Percentiles rank a stretch among this genome's conserved stretches.
Evolutionary conservation across 495 filamentous ascomycete genomes (phyloP).

Genomic region (Penicillium tannophilum): DNA sequence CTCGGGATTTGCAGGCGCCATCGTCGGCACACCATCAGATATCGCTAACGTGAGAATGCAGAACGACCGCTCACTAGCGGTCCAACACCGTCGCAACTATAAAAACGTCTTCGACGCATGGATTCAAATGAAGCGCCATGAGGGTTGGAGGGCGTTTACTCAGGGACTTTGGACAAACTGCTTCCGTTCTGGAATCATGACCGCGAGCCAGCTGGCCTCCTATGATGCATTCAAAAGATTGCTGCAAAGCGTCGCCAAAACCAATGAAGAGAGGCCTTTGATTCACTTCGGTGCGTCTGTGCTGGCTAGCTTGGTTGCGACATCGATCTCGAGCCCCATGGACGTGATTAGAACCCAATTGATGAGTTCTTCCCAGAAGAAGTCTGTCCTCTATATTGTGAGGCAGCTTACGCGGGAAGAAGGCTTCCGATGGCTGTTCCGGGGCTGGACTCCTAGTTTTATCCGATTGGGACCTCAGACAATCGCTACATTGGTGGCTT

Average conservation of each 20-base stretch:
- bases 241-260: constrained; percentile 13
- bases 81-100: constrained; percentile 71
- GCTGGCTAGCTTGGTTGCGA: constrained; percentile 81
- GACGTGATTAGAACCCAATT: constrained; percentile 90
- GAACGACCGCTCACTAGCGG: constrained; percentile 75
- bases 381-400: constrained; percentile 18
- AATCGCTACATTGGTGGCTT: constrained; percentile 80
- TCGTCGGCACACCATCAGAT: constrained; percentile 85
- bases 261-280: constrained; percentile 58
- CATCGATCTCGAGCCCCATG: constrained; percentile 85
- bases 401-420: constrained; percentile 19
- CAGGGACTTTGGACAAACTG: constrained; percentile 84
- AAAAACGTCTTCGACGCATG: constrained; percentile 78
- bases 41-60: constrained; percentile 94
- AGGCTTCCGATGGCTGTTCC: constrained; percentile 73
- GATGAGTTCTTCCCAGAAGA: constrained; percentile 52
- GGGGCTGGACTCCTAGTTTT: constrained; percentile 89
- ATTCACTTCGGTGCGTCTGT: constrained; percentile 80
- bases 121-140: constrained; percentile 71
- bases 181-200: constrained; percentile 82
- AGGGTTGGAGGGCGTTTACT: constrained; percentile 66
- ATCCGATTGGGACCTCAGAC: constrained; percentile 81
- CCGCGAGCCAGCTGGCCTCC: constrained; percentile 76
- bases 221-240: constrained; percentile 85
- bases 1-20: constrained; percentile 79